Base-by-base conservation (phyloP, 495 filamentous ascomycete species). In the Hapsidospora chrysogenum region DNA sequence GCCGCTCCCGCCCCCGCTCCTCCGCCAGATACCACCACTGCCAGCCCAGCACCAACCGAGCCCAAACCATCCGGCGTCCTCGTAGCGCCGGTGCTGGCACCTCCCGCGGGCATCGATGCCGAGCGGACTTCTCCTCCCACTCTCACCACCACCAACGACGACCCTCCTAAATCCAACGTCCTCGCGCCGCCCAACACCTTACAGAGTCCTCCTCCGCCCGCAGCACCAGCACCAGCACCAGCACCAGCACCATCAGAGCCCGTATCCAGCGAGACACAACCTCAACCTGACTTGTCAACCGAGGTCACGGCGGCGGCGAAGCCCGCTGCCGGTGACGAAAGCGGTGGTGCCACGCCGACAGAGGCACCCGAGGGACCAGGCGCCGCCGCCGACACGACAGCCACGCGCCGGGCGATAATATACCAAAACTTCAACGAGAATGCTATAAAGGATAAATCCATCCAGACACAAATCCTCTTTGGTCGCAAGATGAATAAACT, bases 401-500 rank as follows among this genome's bases (percentile, higher is more conserved):
- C 50, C 26, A 64, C 61, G 17, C 56, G 60, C n/a, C 60, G 64
- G 35, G 64, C 56, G 38, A 63, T 74, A 25, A 68, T 76, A 36
- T 49, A 74, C 0, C 60, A 70, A 31, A 74, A 72, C 39, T 70
- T 70, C 35, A 57, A 70, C 39, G 63, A 69, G 33, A 49, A 53
- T 18, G 59, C 60, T 34, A 57, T 72, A 40, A 67, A 68, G 41
- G 59, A 68, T 40, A 66, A 64, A 40, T 51, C 62, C 39, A 56
- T 68, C 2, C 68, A 72, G 48, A 63, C 58, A 22, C 63, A 61
- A 35, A 64, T 72, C 36, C 47, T 72, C 7, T 68, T 72, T 31
- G 57, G 55, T 33, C 46, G 60, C 30, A 68, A 63, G 40, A 69
- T 72, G 57, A 56, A 48, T 34, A 72, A 67, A 41, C 53, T 63